These are phyloP conservation scores for Blastobotrys parvus DNA, from an alignment of 805 yeast genomes.

Conservation along the genomic window DNA sequence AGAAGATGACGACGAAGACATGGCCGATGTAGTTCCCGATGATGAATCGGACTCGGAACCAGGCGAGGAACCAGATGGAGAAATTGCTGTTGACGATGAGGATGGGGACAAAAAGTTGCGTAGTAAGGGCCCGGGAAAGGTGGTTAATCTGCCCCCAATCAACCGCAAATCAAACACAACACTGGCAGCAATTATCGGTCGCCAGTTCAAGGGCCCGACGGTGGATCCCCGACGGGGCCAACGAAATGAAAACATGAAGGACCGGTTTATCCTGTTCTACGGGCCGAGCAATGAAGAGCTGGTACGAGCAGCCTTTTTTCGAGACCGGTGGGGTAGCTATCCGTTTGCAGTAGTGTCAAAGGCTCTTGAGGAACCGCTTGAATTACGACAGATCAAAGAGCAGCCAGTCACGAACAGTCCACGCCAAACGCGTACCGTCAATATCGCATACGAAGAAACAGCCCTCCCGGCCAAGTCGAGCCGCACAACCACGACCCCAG, in stretches of 20 bases:
- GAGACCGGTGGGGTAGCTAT: constrained; percentile 42
- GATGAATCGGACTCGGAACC: constrained; percentile 11
- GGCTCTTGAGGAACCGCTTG: neutral
- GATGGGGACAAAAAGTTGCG: neutral
- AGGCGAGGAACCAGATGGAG: constrained; percentile 1
- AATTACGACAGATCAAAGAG: neutral
- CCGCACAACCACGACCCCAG: neutral
- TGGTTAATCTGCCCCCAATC: neutral
- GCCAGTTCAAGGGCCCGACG: neutral
- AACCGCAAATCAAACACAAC: neutral
- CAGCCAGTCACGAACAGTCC: neutral
- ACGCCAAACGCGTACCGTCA: too few species aligned
- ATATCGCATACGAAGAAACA: neutral
- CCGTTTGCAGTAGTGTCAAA: constrained; percentile 27
- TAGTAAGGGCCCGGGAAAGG: neutral
- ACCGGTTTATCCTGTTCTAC: constrained; percentile 36
- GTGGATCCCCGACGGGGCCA: neutral
- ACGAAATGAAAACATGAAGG: constrained; percentile 27
- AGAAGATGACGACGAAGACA: constrained; percentile 11
- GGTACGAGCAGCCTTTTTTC: constrained; percentile 35
- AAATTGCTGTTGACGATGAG: neutral
- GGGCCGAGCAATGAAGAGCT: constrained; percentile 43
- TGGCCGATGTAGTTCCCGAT: constrained; percentile 9
- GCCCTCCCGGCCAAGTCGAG: neutral
- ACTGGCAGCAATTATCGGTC: neutral